phyloP scores from a whole-genome alignment of 2,329 filamentous ascomycete genomes.

The Hypocreales sp. region DNA sequence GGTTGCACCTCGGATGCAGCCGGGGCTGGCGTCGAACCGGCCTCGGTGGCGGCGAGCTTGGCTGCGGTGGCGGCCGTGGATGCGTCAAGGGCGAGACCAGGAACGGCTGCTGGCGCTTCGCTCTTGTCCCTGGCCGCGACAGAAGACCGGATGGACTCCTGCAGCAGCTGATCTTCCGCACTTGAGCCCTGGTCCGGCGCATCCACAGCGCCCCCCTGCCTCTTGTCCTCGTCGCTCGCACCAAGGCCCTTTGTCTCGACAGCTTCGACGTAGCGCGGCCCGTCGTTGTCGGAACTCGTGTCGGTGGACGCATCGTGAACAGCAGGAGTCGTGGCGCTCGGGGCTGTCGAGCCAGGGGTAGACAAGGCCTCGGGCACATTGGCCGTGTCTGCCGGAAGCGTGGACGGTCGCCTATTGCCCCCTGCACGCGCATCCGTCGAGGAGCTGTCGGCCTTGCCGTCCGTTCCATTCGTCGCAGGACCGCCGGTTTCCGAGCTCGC shows the following conservation, averaged over 20 bases:
- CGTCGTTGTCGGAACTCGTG: constrained; percentile 59
- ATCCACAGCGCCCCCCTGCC: not conserved
- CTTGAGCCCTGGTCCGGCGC: constrained; percentile 1
- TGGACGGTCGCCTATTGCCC: constrained; percentile 9
- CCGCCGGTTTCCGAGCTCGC: not conserved
- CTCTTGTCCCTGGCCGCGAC: constrained; percentile 6
- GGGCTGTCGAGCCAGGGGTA: constrained; percentile 51
- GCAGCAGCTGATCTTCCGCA: constrained; percentile 29
- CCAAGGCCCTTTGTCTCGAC: constrained; percentile 25
- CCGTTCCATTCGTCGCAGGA: too few species aligned
- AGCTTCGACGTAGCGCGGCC: constrained; percentile 36
- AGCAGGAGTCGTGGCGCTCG: constrained; percentile 58
- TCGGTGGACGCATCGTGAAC: constrained; percentile 54
- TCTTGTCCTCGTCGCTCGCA: constrained; percentile 10
- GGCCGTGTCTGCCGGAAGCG: constrained; percentile 17
- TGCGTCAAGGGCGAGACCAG: constrained; percentile 2
- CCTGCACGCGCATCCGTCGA: not conserved
- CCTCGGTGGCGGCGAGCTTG: not conserved
- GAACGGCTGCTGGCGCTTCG: constrained; percentile 1
- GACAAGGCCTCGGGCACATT: constrained; percentile 29
- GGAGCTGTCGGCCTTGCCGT: not conserved
- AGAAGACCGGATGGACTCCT: constrained; percentile 22
- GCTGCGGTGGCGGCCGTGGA: constrained; percentile 1
- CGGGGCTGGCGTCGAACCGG: constrained; percentile 1
- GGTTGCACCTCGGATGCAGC: not conserved